These are phyloP conservation scores for Penicillium pulvis DNA, from an alignment of 495 filamentous ascomycete species.

Conservation along the genomic window DNA sequence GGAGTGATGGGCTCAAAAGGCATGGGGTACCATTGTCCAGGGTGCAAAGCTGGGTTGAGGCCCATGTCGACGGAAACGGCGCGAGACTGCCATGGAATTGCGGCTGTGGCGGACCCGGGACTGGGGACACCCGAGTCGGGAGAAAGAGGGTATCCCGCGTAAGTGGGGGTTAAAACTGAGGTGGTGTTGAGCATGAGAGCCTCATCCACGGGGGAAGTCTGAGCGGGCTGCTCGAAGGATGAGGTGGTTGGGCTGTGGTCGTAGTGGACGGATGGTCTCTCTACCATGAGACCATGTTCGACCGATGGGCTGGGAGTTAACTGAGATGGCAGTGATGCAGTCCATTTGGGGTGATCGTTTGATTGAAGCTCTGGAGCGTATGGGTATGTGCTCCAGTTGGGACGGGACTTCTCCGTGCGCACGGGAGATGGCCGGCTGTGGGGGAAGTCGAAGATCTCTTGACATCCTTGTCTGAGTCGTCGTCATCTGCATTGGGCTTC, in stretches of 20 bases:
- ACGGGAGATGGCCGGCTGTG: slow-evolving; percentile 16
- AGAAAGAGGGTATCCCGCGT: slow-evolving; percentile 31
- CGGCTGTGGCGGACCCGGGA: slow-evolving; percentile 16
- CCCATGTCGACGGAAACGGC: slow-evolving; percentile 30
- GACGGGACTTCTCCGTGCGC: slow-evolving; percentile 10
- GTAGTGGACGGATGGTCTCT: slow-evolving; percentile 17
- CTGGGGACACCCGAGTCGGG: slow-evolving; percentile 30
- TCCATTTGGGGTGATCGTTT: slow-evolving; percentile 26
- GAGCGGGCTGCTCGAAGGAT: slow-evolving; percentile 34
- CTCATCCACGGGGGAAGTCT: slow-evolving; percentile 29
- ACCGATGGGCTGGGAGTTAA: slow-evolving; percentile 31
- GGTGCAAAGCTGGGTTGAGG: slow-evolving; percentile 20
- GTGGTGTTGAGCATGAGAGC: slow-evolving; percentile 25
- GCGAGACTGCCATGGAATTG: slow-evolving; percentile 24
- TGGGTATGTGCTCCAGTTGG: slow-evolving; percentile 20
- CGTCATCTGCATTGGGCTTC: slow-evolving; percentile 33
- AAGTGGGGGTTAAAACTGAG: slow-evolving; percentile 26
- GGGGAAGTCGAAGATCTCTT: slow-evolving; percentile 28
- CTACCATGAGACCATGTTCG: slow-evolving; percentile 27
- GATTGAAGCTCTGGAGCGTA: slow-evolving; percentile 20
- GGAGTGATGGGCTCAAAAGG: slow-evolving; percentile 36
- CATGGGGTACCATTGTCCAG: slow-evolving; percentile 39
- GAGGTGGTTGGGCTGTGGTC: slow-evolving; percentile 25
- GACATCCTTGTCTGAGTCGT: slow-evolving; percentile 33
- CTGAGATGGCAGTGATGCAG: slow-evolving; percentile 23